phyloP scores from a whole-genome alignment of 1,284 basidiomycete genomes.

The Puccinia brachypodii region DNA sequence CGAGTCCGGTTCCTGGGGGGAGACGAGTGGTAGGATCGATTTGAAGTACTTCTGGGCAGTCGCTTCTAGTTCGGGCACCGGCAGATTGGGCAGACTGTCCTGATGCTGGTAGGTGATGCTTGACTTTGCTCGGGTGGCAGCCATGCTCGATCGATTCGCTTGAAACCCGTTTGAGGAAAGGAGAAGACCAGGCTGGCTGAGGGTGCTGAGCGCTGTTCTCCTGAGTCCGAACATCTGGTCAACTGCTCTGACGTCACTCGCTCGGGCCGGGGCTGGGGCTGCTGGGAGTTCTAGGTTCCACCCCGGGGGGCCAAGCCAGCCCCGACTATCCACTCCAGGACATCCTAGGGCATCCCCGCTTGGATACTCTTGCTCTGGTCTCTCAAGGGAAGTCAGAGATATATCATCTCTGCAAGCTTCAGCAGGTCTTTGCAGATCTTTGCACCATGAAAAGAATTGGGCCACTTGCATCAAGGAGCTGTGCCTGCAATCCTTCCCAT shows the following conservation, averaged over 20 bases:
- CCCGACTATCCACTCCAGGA: too few relatives aligned
- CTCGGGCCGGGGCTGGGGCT: too few relatives aligned
- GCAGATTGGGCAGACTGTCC: constrained; percentile 74
- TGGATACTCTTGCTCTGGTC: too few relatives aligned
- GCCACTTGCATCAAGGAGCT: too few relatives aligned
- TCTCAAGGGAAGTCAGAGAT: too few relatives aligned
- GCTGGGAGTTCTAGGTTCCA: too few relatives aligned
- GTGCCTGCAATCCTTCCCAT: too few relatives aligned
- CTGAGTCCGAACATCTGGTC: background rate
- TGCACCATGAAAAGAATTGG: too few relatives aligned
- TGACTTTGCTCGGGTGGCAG: background rate
- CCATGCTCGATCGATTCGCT: background rate
- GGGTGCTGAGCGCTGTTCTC: background rate
- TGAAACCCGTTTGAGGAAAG: background rate
- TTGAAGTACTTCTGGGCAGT: constrained; percentile 85
- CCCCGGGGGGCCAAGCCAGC: too few relatives aligned
- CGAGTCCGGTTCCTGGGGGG: constrained; percentile 49
- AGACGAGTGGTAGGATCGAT: constrained; percentile 69
- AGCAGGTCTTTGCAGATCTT: too few relatives aligned
- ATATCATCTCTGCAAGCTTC: too few relatives aligned
- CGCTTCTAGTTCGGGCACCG: constrained; percentile 76
- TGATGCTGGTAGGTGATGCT: constrained; percentile 56
- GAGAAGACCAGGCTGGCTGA: background rate
- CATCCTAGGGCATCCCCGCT: too few relatives aligned
- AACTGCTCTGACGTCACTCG: background rate